Evolutionary conservation across 1,284 basidiomycete species (phyloP), one percentile per base, ranked within the genome.

Genomic region (Ceratobasidium sp.): DNA sequence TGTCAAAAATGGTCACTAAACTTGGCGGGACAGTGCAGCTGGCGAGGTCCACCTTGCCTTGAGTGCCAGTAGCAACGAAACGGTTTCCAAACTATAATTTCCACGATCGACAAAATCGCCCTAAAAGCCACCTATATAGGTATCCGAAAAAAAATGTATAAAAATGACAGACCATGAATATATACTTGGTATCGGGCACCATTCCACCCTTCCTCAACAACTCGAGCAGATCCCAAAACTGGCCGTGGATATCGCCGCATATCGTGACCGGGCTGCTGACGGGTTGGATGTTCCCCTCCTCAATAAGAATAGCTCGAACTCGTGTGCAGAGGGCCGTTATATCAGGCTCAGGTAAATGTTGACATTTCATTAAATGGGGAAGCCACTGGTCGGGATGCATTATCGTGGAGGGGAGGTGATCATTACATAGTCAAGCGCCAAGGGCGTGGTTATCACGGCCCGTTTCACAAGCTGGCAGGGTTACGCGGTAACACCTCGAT

Each of bases 41-140:
- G 42, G 17, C n/a, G 27, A 7, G 60, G 83, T 75, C 74, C 55
- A 92, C 93, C 93, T 86, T 52, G 94, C 96, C 79, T 98, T 98
- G 71, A 96, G 83, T 0, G 91, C 93, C 70, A 98, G 81, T 47
- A 98, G 78, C 69, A 98, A 79, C 12, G 94, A 96, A 8, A 98
- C 89, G 0, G 96, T 98, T 80, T 98, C 96, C n/a, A 98, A 80
- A 76, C 91, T 94, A 77, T 98, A 98, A 78, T 97, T 94, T 12
- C 96, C 96, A 72, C 96, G 84, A 80, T 98, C 96, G 40, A 98
- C 96, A 80, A 98, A 98, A 79, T 98, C 96, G 64, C 96, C 96
- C 94, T 96, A 77, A 60, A 70, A 73, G 67, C 15, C 53, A 57
- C n/a, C 31, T 53, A 27, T 50, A 43, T 53, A 34, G 43, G 34